A percentile compares a stretch with the other conserved stretches of the same genome.
phyloP scores from a whole-genome alignment of 176 grass and related monocot genomes.

The Leersia perrieri region DNA sequence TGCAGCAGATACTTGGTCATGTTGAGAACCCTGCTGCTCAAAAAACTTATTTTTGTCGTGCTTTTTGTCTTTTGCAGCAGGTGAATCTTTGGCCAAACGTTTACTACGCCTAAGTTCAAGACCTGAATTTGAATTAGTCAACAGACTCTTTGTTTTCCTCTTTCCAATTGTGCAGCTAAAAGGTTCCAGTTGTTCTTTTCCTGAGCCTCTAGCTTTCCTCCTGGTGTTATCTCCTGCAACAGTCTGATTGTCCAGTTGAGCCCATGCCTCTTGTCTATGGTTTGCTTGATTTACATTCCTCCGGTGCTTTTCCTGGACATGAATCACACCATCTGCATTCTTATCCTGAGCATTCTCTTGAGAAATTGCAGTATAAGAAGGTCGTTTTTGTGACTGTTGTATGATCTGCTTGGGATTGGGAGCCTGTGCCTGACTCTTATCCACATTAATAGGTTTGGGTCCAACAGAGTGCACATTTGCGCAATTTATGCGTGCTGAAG shows the following conservation, averaged over 20 bases:
- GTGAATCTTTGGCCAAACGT: conserved; percentile 33
- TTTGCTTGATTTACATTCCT: background rate
- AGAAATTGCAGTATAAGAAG: conserved; percentile 4
- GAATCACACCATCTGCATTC: conserved; percentile 24
- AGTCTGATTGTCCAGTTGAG: background rate
- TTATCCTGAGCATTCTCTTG: conserved; percentile 10
- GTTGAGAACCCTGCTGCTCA: conserved; percentile 16
- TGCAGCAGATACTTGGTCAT: conserved; percentile 13
- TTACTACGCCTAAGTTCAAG: conserved; percentile 48
- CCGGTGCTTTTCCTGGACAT: conserved; percentile 29
- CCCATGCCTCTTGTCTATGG: background rate
- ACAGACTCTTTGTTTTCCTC: conserved; percentile 22
- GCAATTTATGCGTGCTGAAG: background rate
- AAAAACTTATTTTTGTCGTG: conserved; percentile 6
- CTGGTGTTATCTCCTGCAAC: conserved; percentile 8
- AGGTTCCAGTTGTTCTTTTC: conserved; percentile 2
- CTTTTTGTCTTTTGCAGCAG: conserved; percentile 9
- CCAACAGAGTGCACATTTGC: background rate
- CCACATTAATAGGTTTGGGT: conserved; percentile 26
- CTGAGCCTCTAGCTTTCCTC: background rate
- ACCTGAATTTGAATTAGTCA: conserved; percentile 22
- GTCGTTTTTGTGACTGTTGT: conserved; percentile 17
- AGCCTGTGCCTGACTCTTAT: background rate
- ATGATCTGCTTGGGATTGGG: conserved; percentile 7
- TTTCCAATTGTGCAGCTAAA: background rate